Evolutionary conservation across 2,329 filamentous ascomycete genomes (phyloP).

Genomic region (Ophiostoma ips): DNA sequence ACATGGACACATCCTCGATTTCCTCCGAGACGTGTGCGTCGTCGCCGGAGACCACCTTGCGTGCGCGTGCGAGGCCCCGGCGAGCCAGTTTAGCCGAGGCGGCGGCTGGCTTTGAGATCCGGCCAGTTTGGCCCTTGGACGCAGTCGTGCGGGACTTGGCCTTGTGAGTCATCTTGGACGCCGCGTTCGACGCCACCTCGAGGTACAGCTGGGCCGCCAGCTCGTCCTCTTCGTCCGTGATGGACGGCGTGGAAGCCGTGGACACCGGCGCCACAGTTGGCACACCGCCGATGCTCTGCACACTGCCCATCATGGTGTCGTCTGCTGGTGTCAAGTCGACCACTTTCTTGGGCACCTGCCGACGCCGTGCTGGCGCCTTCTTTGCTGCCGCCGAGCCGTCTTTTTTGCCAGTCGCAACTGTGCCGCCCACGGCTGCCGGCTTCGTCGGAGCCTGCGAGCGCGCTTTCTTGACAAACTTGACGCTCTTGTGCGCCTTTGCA

Average conservation of each 20-base stretch:
- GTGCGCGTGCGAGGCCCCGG: background rate
- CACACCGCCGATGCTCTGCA: background rate
- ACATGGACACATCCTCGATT: background rate
- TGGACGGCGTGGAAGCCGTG: background rate
- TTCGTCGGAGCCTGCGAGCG: background rate
- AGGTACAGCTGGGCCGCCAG: conserved; percentile 5
- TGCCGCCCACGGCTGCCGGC: background rate
- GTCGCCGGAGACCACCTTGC: background rate
- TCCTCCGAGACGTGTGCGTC: background rate
- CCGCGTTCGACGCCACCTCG: background rate
- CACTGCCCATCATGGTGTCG: background rate
- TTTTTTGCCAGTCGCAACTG: background rate
- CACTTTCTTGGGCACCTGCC: background rate
- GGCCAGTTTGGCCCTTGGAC: background rate
- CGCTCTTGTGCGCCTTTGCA: background rate
- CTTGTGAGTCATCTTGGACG: background rate
- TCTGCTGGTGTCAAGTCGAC: background rate
- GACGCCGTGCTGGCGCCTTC: background rate
- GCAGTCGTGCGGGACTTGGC: background rate
- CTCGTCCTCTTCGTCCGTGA: conserved; percentile 3
- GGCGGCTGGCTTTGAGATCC: background rate
- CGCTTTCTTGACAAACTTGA: conserved; percentile 1
- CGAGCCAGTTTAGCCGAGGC: background rate
- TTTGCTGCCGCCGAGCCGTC: background rate
- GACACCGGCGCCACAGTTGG: background rate